These are phyloP conservation scores for Coix lacrymajobi DNA, from an alignment of 176 grass and related monocot genomes.

Conservation along the genomic window DNA sequence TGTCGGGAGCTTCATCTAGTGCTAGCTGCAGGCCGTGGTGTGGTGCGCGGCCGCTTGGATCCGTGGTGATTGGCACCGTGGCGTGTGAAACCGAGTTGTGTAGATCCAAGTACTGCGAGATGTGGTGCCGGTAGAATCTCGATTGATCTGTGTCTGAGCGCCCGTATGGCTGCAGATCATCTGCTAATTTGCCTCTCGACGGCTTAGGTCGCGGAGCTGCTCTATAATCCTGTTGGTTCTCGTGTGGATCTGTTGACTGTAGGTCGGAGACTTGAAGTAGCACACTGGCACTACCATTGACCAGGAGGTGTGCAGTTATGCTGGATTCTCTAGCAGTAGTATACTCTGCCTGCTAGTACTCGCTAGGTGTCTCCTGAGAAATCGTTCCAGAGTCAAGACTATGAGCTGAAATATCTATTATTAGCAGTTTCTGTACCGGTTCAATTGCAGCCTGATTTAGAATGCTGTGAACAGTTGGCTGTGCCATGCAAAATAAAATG, in stretches of 20 bases:
- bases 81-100: neutral
- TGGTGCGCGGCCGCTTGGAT: neutral
- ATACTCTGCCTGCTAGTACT: neutral
- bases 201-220: neutral
- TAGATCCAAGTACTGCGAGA: neutral
- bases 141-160: conserved; percentile 2
- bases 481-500: neutral
- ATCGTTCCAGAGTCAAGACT: neutral
- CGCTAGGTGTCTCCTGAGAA: neutral
- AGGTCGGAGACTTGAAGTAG: neutral
- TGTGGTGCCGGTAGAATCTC: neutral
- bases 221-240: neutral
- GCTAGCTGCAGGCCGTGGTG: neutral
- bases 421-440: neutral
- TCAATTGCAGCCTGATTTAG: neutral
- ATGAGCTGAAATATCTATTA: neutral
- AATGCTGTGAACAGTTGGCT: neutral
- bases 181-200: neutral
- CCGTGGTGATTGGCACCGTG: neutral
- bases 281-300: neutral
- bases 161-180: neutral
- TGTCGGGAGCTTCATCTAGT: neutral
- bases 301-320: neutral
- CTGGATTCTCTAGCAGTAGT: neutral
- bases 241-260: conserved; percentile 9